Evolutionary conservation across 202 grass and related monocot species (phyloP).

Genomic region (Schoenoplectus tabernaemontani): DNA sequence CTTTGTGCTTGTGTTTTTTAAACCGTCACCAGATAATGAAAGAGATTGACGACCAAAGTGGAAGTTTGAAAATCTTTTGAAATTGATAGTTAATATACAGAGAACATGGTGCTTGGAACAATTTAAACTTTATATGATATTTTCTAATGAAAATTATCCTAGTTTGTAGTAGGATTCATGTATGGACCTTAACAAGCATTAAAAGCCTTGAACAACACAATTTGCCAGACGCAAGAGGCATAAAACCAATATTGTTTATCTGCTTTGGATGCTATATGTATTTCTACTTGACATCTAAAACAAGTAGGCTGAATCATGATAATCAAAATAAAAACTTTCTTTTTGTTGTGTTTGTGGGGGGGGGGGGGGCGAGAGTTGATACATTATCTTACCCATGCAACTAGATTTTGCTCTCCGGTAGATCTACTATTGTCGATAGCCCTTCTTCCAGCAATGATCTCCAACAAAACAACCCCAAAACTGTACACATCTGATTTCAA

Average conservation of each 20-base stretch:
- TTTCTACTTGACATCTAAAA: not conserved
- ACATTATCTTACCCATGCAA: conserved; percentile 58
- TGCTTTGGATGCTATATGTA: not conserved
- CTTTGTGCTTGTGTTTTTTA: not conserved
- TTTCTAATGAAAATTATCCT: too few species aligned
- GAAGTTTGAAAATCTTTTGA: not conserved
- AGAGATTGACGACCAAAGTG: not conserved
- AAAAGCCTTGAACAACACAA: too few species aligned
- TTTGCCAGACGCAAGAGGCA: too few species aligned
- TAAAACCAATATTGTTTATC: not conserved
- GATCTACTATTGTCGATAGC: conserved; percentile 64
- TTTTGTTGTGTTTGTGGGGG: too few species aligned
- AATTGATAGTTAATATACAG: too few species aligned
- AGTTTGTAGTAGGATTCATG: not conserved
- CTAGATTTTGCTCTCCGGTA: conserved; percentile 50
- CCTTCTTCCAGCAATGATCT: conserved; percentile 79
- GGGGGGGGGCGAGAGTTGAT: not conserved
- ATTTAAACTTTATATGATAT: not conserved
- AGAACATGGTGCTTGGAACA: not conserved
- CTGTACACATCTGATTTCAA: conserved; percentile 83
- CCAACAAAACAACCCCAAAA: conserved; percentile 86
- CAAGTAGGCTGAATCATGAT: not conserved
- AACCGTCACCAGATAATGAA: not conserved
- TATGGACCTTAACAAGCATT: not conserved
- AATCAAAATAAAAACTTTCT: not conserved